Base-by-base conservation (phyloP, 371 early-diverging fungal genomes). In the Mortierella sp. region DNA sequence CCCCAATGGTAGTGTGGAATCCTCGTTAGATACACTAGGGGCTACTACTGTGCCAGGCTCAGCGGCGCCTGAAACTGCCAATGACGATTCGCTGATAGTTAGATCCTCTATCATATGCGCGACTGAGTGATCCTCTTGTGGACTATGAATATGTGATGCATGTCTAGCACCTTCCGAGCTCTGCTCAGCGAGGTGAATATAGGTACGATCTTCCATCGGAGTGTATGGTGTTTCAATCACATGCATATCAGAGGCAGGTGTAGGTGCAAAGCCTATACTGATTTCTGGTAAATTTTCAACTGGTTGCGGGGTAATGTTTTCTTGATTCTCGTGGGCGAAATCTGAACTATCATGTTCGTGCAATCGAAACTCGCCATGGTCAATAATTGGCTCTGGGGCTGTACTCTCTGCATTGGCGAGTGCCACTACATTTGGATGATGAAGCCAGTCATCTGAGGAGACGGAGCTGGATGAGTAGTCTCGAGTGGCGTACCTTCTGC, bases 401-500 rank as follows among this genome's bases (percentile, higher is more conserved):
- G 63, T 40, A 2, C 5, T 51, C 3, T 43, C 43, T 22, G 53
- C 23, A 26, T 49, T 70, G n/a, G 51, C 53, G 35, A 71, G 49
- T 2, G 68, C 53, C 3, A 70, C 73, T 0, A 73, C 70, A 28
- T 79, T 70, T 19, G 79, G 79, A 34, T 73, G 79, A 19, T 57
- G 73, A 5, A 79, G 64, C 74, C 79, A 79, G 47, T 79, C 79
- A 10, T 79, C 74, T 3, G 74, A 66, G 0, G 79, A 79, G 12
- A 73, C 42, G 1, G 74, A 67, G 1, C 74, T 70, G 5, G 67
- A 58, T 0, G 79, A 79, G 19, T 79, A 79, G 45, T 79, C 79
- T 23, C 79, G 60, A 3, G 79, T 79, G 22, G 79, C 60, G 22
- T 79, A 79, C 19, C 73, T 53, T 56, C 79, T 73, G 3, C 79